Base-by-base conservation (phyloP, 2,329 filamentous ascomycete genomes). In the Aspergillus pseudoviridinutans region DNA sequence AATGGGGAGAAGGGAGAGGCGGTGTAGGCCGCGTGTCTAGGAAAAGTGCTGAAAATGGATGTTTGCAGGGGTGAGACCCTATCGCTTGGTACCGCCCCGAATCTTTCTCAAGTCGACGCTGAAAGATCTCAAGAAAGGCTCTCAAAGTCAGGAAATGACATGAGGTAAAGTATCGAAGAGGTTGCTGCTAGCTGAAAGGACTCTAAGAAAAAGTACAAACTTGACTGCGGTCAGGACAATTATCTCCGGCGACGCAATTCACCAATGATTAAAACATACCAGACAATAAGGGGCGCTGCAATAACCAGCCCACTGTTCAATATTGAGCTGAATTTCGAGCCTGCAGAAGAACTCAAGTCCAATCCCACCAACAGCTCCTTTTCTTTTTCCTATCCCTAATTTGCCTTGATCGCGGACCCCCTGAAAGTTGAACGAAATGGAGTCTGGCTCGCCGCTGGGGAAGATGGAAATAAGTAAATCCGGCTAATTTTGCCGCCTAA, bases 31-130 rank as follows among this genome's bases (percentile, higher is more conserved):
- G 60, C 58, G 60, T 63, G 58, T 61, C 58, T 50, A 58, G 51
- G 54, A 50, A 59, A 51, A 53, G 47, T 51, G 52, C 58, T 60
- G 64, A 61, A 51, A 56, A 53, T 57, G 64, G 66, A 60, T 66
- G 68, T 67, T 65, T 65, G 62, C 68, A 65, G 61, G 62, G 67
- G 64, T 61, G 61, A 68, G 57, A 50, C 57, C 63, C 66, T 67
- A 60, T 50, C 55, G 61, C 56, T 53, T 60, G 55, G 57, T 46
- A 63, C 64, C 67, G 64, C 22, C 47, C 6, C 53, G 46, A 55
- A 44, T 27, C 25, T 50, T 17, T 49, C 41, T 51, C 44, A 3
- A 46, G 35, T 53, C 54, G 49, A 55, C 51, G 47, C 44, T 24
- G 44, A 47, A 17, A 14, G 14, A 46, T 46, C n/a, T 46, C 42